phyloP scores from a whole-genome alignment of 2,329 filamentous ascomycete genomes.

The Phaeosphaeriaceae sp. region DNA sequence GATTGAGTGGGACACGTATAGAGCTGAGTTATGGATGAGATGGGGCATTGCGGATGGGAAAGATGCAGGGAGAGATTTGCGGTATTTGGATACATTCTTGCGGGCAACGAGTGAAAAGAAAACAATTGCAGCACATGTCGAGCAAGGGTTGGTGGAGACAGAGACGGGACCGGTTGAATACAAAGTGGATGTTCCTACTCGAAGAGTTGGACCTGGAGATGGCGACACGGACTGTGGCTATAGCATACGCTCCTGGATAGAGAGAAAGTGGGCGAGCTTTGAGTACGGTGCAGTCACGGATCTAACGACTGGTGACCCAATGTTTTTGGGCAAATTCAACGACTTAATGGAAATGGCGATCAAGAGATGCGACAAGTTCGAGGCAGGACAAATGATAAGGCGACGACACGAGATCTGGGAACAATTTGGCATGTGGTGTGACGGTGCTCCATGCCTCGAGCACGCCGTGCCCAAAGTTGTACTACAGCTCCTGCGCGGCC shows the following conservation, averaged over 20 bases:
- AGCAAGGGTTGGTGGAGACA: not conserved
- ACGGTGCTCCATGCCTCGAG: not conserved
- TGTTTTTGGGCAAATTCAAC: not conserved
- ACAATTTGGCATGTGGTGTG: not conserved
- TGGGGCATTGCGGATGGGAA: not conserved
- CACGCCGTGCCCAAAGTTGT: not conserved
- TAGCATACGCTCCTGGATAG: not conserved
- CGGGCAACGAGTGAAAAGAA: not conserved
- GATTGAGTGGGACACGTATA: not conserved
- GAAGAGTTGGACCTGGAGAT: not conserved
- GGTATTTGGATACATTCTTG: not conserved
- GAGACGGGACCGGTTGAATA: not conserved
- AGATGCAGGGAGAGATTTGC: not conserved
- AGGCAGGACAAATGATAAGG: not conserved
- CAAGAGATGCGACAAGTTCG: not conserved
- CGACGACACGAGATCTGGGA: not conserved
- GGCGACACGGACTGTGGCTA: not conserved
- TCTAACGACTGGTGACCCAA: not conserved
- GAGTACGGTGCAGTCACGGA: not conserved
- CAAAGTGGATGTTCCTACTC: not conserved
- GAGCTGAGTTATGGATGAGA: not conserved
- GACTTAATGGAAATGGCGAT: not conserved
- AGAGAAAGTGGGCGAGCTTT: not conserved
- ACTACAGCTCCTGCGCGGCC: not conserved
- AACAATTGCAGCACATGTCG: not conserved